A percentile compares a stretch with the other conserved stretches of the same genome.
These are phyloP conservation scores for Odontarrhena argentea DNA, from an alignment of 345 rosid species.

Conservation along the genomic window DNA sequence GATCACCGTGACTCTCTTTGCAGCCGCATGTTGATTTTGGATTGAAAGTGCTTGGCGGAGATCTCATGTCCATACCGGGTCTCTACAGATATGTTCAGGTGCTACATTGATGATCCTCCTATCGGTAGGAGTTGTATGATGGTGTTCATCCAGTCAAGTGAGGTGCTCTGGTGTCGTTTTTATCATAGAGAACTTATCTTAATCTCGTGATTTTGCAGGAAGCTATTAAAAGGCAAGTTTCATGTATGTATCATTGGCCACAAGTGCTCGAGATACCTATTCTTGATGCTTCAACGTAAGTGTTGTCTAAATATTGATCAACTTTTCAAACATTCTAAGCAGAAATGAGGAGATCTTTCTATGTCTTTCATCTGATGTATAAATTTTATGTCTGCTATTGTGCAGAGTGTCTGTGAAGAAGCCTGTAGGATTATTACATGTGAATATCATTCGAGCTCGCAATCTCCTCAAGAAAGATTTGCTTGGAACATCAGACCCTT, in stretches of 20 bases:
- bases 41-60: slow-evolving; percentile 71
- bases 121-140: slow-evolving; percentile 41
- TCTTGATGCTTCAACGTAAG: slow-evolving; percentile 66
- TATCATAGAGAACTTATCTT: no score
- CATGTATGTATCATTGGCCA: slow-evolving; percentile 72
- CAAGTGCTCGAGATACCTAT: slow-evolving; percentile 62
- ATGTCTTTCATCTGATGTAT: slow-evolving; percentile 23
- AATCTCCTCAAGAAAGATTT: slow-evolving; percentile 67
- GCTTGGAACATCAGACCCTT: slow-evolving; percentile 76
- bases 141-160: slow-evolving; percentile 16
- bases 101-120: slow-evolving; percentile 54
- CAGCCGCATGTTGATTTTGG: slow-evolving; percentile 87
- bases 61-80: slow-evolving; percentile 81
- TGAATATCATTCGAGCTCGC: slow-evolving; percentile 62
- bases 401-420: slow-evolving; percentile 59
- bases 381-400: slow-evolving; percentile 9
- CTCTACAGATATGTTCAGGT: slow-evolving; percentile 83
- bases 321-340: not conserved
- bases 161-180: slow-evolving; percentile 1
- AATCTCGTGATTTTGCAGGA: slow-evolving; percentile 48
- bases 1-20: slow-evolving; percentile 22
- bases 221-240: slow-evolving; percentile 56
- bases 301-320: slow-evolving; percentile 14
- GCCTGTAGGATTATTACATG: slow-evolving; percentile 77
- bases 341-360: not conserved